Evolutionary conservation across 768 basidiomycete genomes (phyloP).

Genomic region (Psilocybe cyanescens): DNA sequence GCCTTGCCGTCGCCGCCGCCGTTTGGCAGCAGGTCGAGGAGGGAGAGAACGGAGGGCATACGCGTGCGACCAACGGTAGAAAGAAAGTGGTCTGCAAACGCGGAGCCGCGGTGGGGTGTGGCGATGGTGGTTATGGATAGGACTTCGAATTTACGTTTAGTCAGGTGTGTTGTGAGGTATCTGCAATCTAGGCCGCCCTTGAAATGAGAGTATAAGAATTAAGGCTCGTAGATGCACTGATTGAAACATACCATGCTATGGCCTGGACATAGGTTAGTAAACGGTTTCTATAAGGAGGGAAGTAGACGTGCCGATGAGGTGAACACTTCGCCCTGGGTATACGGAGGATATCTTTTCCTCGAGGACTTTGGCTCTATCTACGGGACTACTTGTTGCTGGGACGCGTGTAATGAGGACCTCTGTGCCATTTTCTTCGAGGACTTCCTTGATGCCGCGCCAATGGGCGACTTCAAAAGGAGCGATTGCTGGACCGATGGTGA

Average conservation of each 20-base stretch:
- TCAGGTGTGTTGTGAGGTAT: slow-evolving; percentile 81
- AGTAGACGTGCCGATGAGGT: slow-evolving; percentile 69
- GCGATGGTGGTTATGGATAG: slow-evolving; percentile 93
- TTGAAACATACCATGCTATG: slow-evolving; percentile 70
- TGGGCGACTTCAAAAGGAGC: slow-evolving; percentile 87
- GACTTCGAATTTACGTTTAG: slow-evolving; percentile 75
- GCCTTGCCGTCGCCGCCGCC: slow-evolving; percentile 95
- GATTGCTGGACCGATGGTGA: slow-evolving; percentile 77
- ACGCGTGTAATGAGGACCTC: slow-evolving; percentile 94
- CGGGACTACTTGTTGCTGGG: slow-evolving; percentile 87
- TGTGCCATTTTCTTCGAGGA: slow-evolving; percentile 83
- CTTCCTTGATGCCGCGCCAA: slow-evolving; percentile 97
- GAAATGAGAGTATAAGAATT: neutral
- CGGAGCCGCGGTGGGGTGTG: slow-evolving; percentile 91
- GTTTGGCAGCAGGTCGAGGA: slow-evolving; percentile 85
- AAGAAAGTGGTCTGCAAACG: slow-evolving; percentile 92
- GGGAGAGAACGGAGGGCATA: slow-evolving; percentile 70
- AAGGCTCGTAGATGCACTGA: neutral
- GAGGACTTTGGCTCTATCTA: slow-evolving; percentile 90
- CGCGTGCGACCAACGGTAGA: slow-evolving; percentile 66
- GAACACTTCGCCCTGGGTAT: slow-evolving; percentile 84
- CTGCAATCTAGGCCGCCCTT: slow-evolving; percentile 92
- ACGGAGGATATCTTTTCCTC: slow-evolving; percentile 77
- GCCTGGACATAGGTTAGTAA: slow-evolving; percentile 39
- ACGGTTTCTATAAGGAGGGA: neutral